Evolutionary conservation across 441 rosid species (phyloP).

Genomic region (Euphorbia neoarborescens): DNA sequence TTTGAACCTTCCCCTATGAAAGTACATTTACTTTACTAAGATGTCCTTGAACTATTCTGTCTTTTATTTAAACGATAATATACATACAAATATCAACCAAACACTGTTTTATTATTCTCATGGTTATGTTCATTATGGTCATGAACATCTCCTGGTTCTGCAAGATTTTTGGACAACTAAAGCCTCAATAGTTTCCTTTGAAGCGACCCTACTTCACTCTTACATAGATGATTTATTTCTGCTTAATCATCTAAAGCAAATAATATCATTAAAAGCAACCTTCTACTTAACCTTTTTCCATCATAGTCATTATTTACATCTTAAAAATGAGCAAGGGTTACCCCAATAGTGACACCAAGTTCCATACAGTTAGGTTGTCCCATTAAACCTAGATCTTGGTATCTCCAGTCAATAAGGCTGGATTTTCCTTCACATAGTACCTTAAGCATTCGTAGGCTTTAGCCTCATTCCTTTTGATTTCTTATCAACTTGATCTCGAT

Average conservation of each 20-base stretch:
- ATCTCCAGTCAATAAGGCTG: neutral
- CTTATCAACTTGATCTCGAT: neutral
- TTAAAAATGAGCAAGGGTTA: too few relatives aligned
- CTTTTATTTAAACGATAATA: neutral
- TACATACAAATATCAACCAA: neutral
- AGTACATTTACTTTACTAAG: too few relatives aligned
- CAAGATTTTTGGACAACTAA: neutral
- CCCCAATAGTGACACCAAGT: too few relatives aligned
- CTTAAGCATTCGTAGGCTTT: neutral
- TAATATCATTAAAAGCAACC: neutral
- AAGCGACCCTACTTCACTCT: neutral
- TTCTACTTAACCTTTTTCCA: too few relatives aligned
- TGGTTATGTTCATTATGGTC: too few relatives aligned
- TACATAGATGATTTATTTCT: neutral
- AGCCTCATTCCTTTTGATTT: neutral
- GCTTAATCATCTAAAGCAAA: neutral
- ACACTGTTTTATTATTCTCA: neutral
- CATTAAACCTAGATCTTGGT: too few relatives aligned
- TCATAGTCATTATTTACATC: too few relatives aligned
- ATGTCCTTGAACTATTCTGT: neutral
- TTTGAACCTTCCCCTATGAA: too few relatives aligned
- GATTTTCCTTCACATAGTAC: neutral
- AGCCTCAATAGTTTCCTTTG: neutral
- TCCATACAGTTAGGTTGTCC: too few relatives aligned
- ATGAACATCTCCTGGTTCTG: neutral